Evolutionary conservation across 2,329 filamentous ascomycete species (phyloP).

Genomic region (Paradendryphiella salina): DNA sequence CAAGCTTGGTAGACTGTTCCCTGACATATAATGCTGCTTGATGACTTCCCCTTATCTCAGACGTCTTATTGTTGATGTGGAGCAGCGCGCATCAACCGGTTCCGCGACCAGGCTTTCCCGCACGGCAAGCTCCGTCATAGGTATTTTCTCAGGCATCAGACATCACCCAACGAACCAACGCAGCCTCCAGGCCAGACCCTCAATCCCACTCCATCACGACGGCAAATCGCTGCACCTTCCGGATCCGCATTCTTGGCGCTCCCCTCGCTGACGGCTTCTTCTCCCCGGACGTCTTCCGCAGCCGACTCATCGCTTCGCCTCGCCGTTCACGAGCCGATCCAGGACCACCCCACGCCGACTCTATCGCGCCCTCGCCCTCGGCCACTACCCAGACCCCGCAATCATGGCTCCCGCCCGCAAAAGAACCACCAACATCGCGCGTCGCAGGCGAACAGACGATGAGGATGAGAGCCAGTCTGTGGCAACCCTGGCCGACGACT

Average conservation of each 20-base stretch:
- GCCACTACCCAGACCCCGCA: constrained; percentile 19
- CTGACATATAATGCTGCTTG: background rate
- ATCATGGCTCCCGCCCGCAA: constrained; percentile 46
- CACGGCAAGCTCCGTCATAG: constrained; percentile 34
- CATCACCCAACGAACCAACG: constrained; percentile 29
- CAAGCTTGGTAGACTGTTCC: background rate
- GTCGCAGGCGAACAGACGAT: constrained; percentile 47
- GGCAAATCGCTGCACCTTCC: constrained; percentile 27
- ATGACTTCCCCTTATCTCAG: background rate
- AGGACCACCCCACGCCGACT: constrained; percentile 26
- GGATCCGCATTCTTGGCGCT: constrained; percentile 21
- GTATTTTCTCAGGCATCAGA: constrained; percentile 45
- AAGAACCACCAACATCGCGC: constrained; percentile 41
- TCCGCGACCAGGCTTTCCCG: constrained; percentile 25
- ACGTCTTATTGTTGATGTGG: constrained; percentile 16
- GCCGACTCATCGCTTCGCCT: constrained; percentile 26
- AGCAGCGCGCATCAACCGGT: constrained; percentile 17
- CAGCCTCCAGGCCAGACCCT: constrained; percentile 24
- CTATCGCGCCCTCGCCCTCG: constrained; percentile 19
- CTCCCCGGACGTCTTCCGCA: constrained; percentile 28
- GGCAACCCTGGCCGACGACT: constrained; percentile 61
- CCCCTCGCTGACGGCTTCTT: constrained; percentile 16
- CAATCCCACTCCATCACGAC: constrained; percentile 35
- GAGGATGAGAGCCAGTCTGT: constrained; percentile 48
- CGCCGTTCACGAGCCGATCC: constrained; percentile 26